These are phyloP conservation scores for Hyphopichia fennica DNA, from an alignment of 1,139 yeast genomes.

Conservation along the genomic window DNA sequence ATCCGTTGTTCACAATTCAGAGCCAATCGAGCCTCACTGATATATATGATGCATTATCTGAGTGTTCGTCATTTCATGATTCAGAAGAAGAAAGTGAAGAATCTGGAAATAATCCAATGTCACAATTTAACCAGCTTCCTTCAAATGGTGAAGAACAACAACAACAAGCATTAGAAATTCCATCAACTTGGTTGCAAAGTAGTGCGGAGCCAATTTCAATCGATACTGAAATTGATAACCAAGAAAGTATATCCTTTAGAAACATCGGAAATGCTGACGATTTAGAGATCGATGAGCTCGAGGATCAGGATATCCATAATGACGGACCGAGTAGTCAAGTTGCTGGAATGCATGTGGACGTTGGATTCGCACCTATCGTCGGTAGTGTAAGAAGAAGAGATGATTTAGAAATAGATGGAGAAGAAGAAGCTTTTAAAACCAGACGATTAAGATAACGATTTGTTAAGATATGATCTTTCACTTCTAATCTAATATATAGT, in stretches of 20 bases:
- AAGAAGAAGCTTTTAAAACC: constrained; percentile 6
- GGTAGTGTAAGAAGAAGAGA: constrained; percentile 34
- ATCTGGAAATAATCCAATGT: constrained; percentile 1
- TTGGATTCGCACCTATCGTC: constrained; percentile 39
- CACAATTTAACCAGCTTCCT: not conserved
- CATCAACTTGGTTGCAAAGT: constrained; percentile 20
- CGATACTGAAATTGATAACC: not conserved
- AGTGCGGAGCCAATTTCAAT: constrained; percentile 7
- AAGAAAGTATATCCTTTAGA: constrained; percentile 11
- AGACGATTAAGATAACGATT: constrained; percentile 3
- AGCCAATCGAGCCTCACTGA: constrained; percentile 10
- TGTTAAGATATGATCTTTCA: too few species aligned
- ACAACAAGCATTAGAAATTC: constrained; percentile 18
- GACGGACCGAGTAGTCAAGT: constrained; percentile 7
- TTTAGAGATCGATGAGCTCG: constrained; percentile 19
- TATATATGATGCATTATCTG: constrained; percentile 36
- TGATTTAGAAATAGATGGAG: constrained; percentile 15
- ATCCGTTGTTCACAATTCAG: constrained; percentile 9
- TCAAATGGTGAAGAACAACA: constrained; percentile 5
- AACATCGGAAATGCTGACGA: constrained; percentile 43
- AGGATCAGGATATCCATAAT: not conserved
- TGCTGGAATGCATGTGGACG: constrained; percentile 48
- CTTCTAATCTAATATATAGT: too few species aligned
- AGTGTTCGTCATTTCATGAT: constrained; percentile 44
- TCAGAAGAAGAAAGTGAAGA: constrained; percentile 21